These are phyloP conservation scores for Colletotrichum spinosum DNA, from an alignment of 2,329 filamentous ascomycete species.

Conservation along the genomic window DNA sequence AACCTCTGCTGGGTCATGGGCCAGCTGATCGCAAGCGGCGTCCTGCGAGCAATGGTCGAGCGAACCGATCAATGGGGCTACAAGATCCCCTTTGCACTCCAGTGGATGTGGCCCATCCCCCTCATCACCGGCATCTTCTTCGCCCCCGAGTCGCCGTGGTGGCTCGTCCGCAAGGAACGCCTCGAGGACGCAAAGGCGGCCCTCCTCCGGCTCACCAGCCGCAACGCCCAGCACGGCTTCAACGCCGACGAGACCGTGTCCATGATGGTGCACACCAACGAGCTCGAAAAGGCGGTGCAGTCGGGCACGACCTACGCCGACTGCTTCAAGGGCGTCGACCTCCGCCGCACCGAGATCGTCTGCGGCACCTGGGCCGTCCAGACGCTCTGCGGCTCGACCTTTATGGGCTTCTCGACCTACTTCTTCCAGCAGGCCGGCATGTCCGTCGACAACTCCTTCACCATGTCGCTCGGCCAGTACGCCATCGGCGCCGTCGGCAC, in stretches of 20 bases:
- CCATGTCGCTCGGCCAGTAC: constrained; percentile 55
- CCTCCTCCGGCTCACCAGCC: constrained; percentile 51
- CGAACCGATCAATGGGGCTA: constrained; percentile 56
- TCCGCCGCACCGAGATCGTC: constrained; percentile 59
- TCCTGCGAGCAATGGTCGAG: constrained; percentile 53
- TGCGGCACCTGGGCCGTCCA: constrained; percentile 54
- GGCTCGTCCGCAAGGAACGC: constrained; percentile 56
- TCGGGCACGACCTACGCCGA: constrained; percentile 57
- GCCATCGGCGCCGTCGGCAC: constrained; percentile 59
- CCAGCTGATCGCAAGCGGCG: constrained; percentile 57
- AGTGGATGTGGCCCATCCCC: constrained; percentile 62
- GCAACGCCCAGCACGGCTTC: constrained; percentile 46
- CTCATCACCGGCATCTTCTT: constrained; percentile 55
- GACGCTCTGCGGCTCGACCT: constrained; percentile 52
- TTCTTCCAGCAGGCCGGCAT: constrained; percentile 59
- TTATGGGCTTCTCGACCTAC: constrained; percentile 50
- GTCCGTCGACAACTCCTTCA: constrained; percentile 51
- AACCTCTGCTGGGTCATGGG: constrained; percentile 64
- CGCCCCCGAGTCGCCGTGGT: constrained; percentile 64
- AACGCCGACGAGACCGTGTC: constrained; percentile 58
- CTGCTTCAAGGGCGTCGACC: constrained; percentile 60
- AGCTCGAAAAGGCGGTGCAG: constrained; percentile 55
- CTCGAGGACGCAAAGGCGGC: constrained; percentile 53
- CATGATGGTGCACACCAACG: constrained; percentile 64
- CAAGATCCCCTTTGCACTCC: constrained; percentile 60